Percentiles rank a stretch among this genome's conserved stretches.
These are phyloP conservation scores for Periglandula ipomoeae DNA, from an alignment of 2,329 filamentous ascomycete genomes.

Conservation along the genomic window DNA sequence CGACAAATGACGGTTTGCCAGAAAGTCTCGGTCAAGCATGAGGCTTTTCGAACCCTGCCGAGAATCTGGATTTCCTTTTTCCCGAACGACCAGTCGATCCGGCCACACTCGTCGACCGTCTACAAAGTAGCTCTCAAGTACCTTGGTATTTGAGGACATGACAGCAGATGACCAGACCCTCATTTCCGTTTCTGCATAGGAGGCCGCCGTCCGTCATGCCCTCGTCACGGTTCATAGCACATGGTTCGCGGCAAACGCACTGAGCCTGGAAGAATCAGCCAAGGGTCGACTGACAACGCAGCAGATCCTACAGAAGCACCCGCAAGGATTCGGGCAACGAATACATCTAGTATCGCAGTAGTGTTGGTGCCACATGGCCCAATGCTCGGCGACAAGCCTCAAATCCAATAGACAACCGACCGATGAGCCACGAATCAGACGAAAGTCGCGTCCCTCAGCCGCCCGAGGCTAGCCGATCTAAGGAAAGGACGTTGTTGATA, in stretches of 20 bases:
- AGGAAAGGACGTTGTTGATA: too few species aligned
- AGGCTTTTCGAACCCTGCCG: not conserved
- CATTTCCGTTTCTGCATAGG: not conserved
- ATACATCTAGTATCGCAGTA: too few species aligned
- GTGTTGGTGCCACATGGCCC: not conserved
- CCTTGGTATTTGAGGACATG: not conserved
- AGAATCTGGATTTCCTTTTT: not conserved
- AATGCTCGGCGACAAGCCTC: not conserved
- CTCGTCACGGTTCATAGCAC: not conserved
- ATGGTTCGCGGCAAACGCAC: not conserved
- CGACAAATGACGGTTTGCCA: constrained; percentile 1
- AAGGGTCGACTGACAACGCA: not conserved
- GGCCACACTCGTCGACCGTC: not conserved
- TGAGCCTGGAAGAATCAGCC: not conserved
- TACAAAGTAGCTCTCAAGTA: not conserved
- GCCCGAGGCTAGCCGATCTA: too few species aligned
- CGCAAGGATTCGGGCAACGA: not conserved
- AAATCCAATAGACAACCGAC: too few species aligned
- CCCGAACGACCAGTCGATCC: not conserved
- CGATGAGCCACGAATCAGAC: too few species aligned
- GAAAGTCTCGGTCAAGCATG: constrained; percentile 2
- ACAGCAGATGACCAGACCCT: not conserved
- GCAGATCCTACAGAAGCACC: not conserved
- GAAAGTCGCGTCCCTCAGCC: too few species aligned
- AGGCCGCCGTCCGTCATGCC: not conserved